Evolutionary conservation across 495 filamentous ascomycete genomes (phyloP), one percentile per base, ranked within the genome.

Genomic region (Annulohypoxylon bovei): DNA sequence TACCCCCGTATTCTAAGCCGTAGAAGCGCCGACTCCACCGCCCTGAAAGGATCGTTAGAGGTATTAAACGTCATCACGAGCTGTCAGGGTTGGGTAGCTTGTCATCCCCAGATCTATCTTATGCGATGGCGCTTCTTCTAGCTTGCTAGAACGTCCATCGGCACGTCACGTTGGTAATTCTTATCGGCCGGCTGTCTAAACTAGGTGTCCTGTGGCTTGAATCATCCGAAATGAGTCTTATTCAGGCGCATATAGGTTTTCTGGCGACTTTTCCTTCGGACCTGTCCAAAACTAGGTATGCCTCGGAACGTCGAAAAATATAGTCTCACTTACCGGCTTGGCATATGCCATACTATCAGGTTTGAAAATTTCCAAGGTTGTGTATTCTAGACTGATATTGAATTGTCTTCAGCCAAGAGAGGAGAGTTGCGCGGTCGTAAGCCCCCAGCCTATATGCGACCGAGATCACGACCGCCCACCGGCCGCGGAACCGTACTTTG

Each of bases 1-100:
- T 23, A 58, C 44, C 59, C 53, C 47, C 53, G 46, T 12, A 54
- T 54, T 61, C 65, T 37, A 65, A 61, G 65, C 70, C 65, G 70
- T 62, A 65, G 61, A 68, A 72, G 68, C 70, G 61, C 70, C 65
- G 70, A 62, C 55, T 61, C 56, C 55, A 50, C 46, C 32, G 54
- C 25, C 46, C 32, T 50, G 25, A 37, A 35, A 37, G 18, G 49
- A 40, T 25, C 32, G 28, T 61, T 28, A 59, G 8, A 16, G 40
- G 47, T 58, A 28, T 39, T 22, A 22, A 30, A 22, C 46, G 42
- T 28, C 53, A 35, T 40, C 40, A 50, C 20, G 30, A 50, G 18
- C 42, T 52, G 6, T 39, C 16, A 32, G 16, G 37, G 18, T 39
- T 28, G 23, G 35, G 6, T 16, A 35, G 16, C 39, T 23, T 25